Evolutionary conservation across 2,329 filamentous ascomycete genomes (phyloP).

Genomic region (Phaeophleospora eucalypticola): DNA sequence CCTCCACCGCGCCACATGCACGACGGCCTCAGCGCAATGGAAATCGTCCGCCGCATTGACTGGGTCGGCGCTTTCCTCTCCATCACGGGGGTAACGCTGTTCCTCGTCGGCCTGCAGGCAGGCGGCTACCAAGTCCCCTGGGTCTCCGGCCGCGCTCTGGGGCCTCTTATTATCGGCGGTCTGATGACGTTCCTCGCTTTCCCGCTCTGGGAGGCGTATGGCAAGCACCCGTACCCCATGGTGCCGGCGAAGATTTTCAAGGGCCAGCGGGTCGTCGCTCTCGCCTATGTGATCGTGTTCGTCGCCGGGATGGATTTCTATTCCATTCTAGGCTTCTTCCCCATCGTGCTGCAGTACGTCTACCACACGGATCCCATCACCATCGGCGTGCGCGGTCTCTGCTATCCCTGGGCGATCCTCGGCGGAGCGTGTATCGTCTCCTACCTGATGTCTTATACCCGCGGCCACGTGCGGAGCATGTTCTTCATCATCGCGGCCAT

Average conservation of each 20-base stretch:
- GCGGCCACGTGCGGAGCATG: conserved; percentile 57
- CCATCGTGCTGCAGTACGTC: conserved; percentile 59
- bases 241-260: conserved; percentile 27
- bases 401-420: conserved; percentile 60
- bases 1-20: conserved; percentile 46
- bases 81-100: conserved; percentile 47
- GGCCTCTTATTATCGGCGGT: conserved; percentile 27
- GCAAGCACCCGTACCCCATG: conserved; percentile 27
- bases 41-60: conserved; percentile 46
- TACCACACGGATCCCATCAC: conserved; percentile 60
- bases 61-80: conserved; percentile 49
- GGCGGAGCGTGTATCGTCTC: conserved; percentile 57
- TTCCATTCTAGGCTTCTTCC: conserved; percentile 54
- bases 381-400: conserved; percentile 60
- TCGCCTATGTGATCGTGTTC: conserved; percentile 35
- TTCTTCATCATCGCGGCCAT: conserved; percentile 56
- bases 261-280: conserved; percentile 29
- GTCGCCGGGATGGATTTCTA: conserved; percentile 35
- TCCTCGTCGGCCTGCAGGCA: conserved; percentile 42
- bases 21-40: conserved; percentile 36
- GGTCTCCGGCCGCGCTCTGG: conserved; percentile 25
- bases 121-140: conserved; percentile 22
- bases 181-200: conserved; percentile 26
- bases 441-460: conserved; percentile 53
- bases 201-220: conserved; percentile 26